These are phyloP conservation scores for Cicer yamashitae DNA, from an alignment of 306 rosid genomes.

Conservation along the genomic window DNA sequence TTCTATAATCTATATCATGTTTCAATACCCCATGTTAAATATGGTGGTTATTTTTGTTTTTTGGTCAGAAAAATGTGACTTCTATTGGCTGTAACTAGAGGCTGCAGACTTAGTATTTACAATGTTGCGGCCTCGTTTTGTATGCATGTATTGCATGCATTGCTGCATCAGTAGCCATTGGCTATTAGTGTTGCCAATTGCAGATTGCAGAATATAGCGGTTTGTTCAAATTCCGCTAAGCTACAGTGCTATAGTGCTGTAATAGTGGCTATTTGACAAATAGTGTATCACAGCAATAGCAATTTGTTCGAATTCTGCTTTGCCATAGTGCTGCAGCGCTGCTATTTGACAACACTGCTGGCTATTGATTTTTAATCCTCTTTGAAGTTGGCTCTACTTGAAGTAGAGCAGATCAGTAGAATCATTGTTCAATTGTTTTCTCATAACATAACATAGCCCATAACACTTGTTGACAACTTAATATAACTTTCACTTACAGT, in stretches of 20 bases:
- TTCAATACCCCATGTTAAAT: not conserved
- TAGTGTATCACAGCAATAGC: no score
- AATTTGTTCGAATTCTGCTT: no score
- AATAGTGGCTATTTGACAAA: no score
- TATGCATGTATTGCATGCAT: constrained; percentile 16
- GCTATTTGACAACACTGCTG: no score
- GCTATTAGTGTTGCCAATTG: not conserved
- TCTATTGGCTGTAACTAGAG: constrained; percentile 33
- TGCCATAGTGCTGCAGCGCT: no score
- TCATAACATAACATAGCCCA: constrained; percentile 4
- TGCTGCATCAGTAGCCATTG: constrained; percentile 4
- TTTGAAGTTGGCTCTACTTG: not conserved
- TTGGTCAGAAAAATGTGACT: not conserved
- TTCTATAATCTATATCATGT: not conserved
- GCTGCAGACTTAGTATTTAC: constrained; percentile 27
- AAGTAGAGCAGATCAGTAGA: constrained; percentile 20
- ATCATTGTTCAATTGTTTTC: constrained; percentile 29
- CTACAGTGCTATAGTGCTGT: no score
- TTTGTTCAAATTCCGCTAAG: no score
- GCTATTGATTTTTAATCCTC: constrained; percentile 17
- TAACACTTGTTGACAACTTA: constrained; percentile 1
- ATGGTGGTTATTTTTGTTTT: constrained; percentile 23
- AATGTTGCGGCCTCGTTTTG: constrained; percentile 14
- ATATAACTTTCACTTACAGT: constrained; percentile 5
- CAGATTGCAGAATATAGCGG: no score